Evolutionary conservation across 306 rosid genomes (phyloP).

Genomic region (Vigna radiata): DNA sequence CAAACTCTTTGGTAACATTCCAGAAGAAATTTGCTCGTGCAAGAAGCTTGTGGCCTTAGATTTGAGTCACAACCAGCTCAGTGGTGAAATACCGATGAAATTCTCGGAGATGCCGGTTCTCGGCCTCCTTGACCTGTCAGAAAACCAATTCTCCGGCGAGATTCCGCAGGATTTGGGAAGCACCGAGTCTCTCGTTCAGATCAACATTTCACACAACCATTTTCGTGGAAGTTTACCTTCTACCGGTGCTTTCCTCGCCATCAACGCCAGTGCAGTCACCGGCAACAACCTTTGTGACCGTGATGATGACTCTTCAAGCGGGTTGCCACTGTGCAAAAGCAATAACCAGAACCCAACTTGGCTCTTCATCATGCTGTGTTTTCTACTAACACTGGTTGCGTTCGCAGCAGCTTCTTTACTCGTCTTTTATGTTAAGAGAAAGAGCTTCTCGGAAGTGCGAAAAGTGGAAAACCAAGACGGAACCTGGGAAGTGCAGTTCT

Average conservation of each 20-base stretch:
- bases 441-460: constrained; percentile 40
- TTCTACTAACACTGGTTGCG: constrained; percentile 45
- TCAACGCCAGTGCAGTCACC: constrained; percentile 70
- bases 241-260: constrained; percentile 76
- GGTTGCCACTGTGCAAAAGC: constrained; percentile 68
- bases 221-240: constrained; percentile 75
- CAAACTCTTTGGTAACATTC: constrained; percentile 66
- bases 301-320: constrained; percentile 46
- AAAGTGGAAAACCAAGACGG: constrained; percentile 69
- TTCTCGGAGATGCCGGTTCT: constrained; percentile 77
- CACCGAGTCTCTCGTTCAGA: constrained; percentile 71
- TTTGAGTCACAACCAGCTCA: constrained; percentile 66
- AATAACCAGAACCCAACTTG: constrained; percentile 43
- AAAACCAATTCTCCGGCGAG: constrained; percentile 74
- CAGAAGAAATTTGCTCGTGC: constrained; percentile 61
- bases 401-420: constrained; percentile 38
- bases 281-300: constrained; percentile 78
- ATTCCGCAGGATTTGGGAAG: constrained; percentile 68
- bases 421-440: constrained; percentile 48
- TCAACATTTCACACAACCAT: constrained; percentile 79
- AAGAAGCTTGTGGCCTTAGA: constrained; percentile 74
- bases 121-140: constrained; percentile 76
- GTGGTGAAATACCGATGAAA: constrained; percentile 62
- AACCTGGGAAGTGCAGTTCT: constrained; percentile 72
- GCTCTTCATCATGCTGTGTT: constrained; percentile 57